These are phyloP conservation scores for Ceratocystis diversiconidia DNA, from an alignment of 2,329 filamentous ascomycete genomes.

Conservation along the genomic window DNA sequence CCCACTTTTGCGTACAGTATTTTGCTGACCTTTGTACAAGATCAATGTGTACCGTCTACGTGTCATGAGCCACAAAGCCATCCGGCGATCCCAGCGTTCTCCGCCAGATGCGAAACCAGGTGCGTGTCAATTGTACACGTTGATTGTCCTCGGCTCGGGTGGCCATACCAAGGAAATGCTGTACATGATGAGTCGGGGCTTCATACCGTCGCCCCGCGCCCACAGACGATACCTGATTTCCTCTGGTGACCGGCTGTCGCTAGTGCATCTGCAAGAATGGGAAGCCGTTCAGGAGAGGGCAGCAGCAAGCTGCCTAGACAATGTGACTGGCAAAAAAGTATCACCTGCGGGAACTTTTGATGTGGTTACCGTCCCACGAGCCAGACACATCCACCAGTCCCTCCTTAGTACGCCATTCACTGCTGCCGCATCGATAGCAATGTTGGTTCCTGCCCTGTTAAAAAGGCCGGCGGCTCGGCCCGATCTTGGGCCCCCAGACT, in stretches of 20 bases:
- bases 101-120: neutral
- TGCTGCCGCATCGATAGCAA: constrained; percentile 48
- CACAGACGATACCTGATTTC: constrained; percentile 20
- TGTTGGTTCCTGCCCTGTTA: constrained; percentile 44
- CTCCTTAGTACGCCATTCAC: constrained; percentile 59
- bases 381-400: constrained; percentile 69
- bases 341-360: constrained; percentile 39
- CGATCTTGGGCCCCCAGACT: constrained; percentile 42
- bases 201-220: constrained; percentile 50
- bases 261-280: constrained; percentile 47
- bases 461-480: constrained; percentile 22
- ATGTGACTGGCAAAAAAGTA: neutral
- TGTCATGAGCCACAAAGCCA: neutral
- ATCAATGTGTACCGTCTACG: constrained; percentile 9
- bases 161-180: constrained; percentile 95
- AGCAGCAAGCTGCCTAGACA: neutral
- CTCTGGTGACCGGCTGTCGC: constrained; percentile 40
- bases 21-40: neutral
- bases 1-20: neutral
- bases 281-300: neutral
- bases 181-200: constrained; percentile 55
- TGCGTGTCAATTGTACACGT: constrained; percentile 11
- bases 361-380: constrained; percentile 56
- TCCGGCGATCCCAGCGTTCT: neutral
- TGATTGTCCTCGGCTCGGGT: constrained; percentile 68